A percentile compares a stretch with the other conserved stretches of the same genome.
phyloP scores from a whole-genome alignment of 164 flowering plant species.

The Malania oleifera region DNA sequence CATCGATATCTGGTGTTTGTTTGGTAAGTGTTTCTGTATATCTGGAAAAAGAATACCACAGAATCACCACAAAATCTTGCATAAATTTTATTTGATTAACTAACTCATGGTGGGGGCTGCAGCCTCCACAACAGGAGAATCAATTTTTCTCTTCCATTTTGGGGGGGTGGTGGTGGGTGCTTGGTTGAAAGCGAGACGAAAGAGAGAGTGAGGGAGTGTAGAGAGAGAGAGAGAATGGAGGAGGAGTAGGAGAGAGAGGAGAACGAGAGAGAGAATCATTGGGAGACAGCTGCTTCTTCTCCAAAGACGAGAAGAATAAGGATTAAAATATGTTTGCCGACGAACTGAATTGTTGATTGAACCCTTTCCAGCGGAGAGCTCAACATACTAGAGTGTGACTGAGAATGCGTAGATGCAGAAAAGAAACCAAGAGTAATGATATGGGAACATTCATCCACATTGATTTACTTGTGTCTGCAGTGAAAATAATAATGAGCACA shows the following conservation, averaged over 20 bases:
- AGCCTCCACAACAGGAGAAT: constrained; percentile 83
- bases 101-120: constrained; percentile 73
- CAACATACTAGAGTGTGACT: constrained; percentile 66
- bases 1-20: constrained; percentile 84
- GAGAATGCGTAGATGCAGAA: constrained; percentile 52
- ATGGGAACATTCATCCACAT: constrained; percentile 93
- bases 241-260: too few species aligned
- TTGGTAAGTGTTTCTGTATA: too few species aligned
- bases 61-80: constrained; percentile 77
- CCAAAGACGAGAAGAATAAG: constrained; percentile 72
- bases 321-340: constrained; percentile 47
- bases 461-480: constrained; percentile 92
- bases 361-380: constrained; percentile 70
- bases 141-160: constrained; percentile 78
- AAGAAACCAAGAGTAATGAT: constrained; percentile 57
- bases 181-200: too few species aligned
- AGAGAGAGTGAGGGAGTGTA: too few species aligned
- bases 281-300: constrained; percentile 66
- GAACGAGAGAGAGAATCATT: constrained; percentile 87
- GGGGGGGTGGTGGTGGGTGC: constrained; percentile 42
- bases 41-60: constrained; percentile 95
- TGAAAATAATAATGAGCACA: constrained; percentile 7
- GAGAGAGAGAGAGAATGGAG: too few species aligned
- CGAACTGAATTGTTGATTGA: constrained; percentile 26
- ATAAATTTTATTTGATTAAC: constrained; percentile 62